phyloP scores from a whole-genome alignment of 805 yeast species.

The Candida broadrunensis region DNA sequence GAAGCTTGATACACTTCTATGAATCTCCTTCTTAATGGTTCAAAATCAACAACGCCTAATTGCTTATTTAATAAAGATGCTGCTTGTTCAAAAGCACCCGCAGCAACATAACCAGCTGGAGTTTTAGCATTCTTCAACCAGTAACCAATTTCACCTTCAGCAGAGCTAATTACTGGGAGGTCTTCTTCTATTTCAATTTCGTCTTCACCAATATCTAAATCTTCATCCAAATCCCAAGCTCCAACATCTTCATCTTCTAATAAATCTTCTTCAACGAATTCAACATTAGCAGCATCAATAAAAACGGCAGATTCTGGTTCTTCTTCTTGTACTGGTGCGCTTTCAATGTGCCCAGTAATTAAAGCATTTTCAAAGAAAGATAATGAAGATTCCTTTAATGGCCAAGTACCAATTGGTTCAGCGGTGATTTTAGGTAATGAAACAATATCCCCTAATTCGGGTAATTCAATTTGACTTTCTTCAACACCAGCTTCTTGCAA shows the following conservation, averaged over 20 bases:
- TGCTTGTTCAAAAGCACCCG: slow-evolving; percentile 95
- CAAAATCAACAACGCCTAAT: slow-evolving; percentile 80
- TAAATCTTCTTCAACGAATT: slow-evolving; percentile 32
- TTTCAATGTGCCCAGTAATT: slow-evolving; percentile 68
- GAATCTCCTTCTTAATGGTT: slow-evolving; percentile 81
- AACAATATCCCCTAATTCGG: slow-evolving; percentile 45
- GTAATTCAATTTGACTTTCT: slow-evolving; percentile 61
- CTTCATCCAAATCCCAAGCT: slow-evolving; percentile 84
- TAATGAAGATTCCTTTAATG: slow-evolving; percentile 65
- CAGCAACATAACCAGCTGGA: slow-evolving; percentile 91
- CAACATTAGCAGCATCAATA: slow-evolving; percentile 19
- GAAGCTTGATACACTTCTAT: slow-evolving; percentile 79
- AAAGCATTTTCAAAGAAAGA: slow-evolving; percentile 86
- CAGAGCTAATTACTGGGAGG: slow-evolving; percentile 22
- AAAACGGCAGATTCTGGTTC: slow-evolving; percentile 13
- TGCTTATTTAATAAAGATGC: slow-evolving; percentile 90
- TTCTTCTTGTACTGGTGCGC: slow-evolving; percentile 48
- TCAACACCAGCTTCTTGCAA: slow-evolving; percentile 66
- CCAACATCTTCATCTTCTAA: slow-evolving; percentile 50
- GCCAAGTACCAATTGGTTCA: slow-evolving; percentile 67
- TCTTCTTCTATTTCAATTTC: slow-evolving; percentile 28
- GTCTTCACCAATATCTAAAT: slow-evolving; percentile 61
- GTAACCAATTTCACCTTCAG: slow-evolving; percentile 58
- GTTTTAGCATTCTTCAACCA: slow-evolving; percentile 91
- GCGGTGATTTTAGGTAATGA: slow-evolving; percentile 47